A percentile compares a stretch with the other conserved stretches of the same genome.
Conservation (phyloP, 176 grass and related monocot species). For the Olyra latifolia region DNA sequence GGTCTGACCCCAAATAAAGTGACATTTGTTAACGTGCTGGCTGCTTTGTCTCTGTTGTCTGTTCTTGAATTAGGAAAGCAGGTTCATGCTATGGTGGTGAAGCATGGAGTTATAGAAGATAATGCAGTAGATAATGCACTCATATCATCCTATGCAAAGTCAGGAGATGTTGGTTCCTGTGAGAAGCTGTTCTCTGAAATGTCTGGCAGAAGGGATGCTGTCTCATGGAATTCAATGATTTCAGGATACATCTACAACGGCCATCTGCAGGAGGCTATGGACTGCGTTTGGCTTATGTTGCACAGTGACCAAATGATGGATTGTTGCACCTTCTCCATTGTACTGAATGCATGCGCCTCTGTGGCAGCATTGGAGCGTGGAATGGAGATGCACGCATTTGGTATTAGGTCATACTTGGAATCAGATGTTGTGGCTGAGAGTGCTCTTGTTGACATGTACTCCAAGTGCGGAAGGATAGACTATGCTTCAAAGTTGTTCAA, state of each 20-base stretch:
- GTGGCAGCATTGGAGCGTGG: slow-evolving; percentile 65
- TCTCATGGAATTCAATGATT: slow-evolving; percentile 88
- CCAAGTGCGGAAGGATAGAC: slow-evolving; percentile 80
- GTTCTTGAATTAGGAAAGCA: slow-evolving; percentile 66
- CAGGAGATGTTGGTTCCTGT: slow-evolving; percentile 61
- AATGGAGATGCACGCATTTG: slow-evolving; percentile 86
- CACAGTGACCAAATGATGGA: slow-evolving; percentile 65
- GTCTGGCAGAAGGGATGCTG: slow-evolving; percentile 57
- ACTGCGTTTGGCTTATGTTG: slow-evolving; percentile 78
- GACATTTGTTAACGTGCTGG: slow-evolving; percentile 70
- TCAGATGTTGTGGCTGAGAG: slow-evolving; percentile 71
- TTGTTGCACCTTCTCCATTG: slow-evolving; percentile 63
- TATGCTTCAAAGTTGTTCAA: slow-evolving; percentile 76
- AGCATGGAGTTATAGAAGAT: slow-evolving; percentile 61
- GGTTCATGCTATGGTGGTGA: slow-evolving; percentile 60
- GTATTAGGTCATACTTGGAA: slow-evolving; percentile 60
- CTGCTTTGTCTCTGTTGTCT: slow-evolving; percentile 54
- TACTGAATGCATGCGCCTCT: slow-evolving; percentile 76
- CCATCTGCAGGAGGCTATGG: slow-evolving; percentile 69
- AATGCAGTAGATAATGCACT: slow-evolving; percentile 69
- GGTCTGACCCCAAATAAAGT: slow-evolving; percentile 65
- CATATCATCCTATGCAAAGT: slow-evolving; percentile 81
- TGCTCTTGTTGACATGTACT: slow-evolving; percentile 84
- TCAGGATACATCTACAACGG: slow-evolving; percentile 80
- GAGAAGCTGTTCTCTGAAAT: slow-evolving; percentile 60